These are phyloP conservation scores for Triticum urartu DNA, from an alignment of 176 grass and related monocot genomes.

Conservation along the genomic window DNA sequence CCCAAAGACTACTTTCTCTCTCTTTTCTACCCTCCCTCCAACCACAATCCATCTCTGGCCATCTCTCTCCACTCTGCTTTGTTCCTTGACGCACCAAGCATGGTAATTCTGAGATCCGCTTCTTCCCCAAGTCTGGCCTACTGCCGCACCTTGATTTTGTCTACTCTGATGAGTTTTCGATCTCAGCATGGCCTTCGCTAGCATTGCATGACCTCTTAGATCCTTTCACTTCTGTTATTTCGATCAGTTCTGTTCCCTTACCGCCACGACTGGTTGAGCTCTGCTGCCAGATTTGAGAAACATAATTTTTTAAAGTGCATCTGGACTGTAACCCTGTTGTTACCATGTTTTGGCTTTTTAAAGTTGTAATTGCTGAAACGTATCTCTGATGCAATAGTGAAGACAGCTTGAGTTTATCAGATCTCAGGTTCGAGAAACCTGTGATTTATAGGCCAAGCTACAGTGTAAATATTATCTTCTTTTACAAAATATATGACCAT, in stretches of 20 bases:
- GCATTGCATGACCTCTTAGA: not conserved
- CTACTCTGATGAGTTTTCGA: not conserved
- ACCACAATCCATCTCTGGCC: not conserved
- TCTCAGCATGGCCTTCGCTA: not conserved
- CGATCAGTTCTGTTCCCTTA: not conserved
- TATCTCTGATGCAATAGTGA: conserved; percentile 70
- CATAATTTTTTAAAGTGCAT: conserved; percentile 27
- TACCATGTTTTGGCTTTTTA: conserved; percentile 49
- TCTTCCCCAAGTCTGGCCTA: not conserved
- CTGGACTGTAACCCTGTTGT: conserved; percentile 40
- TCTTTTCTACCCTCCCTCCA: not conserved
- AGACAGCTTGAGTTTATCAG: conserved; percentile 71
- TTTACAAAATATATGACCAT: conserved; percentile 6
- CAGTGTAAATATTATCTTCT: conserved; percentile 21
- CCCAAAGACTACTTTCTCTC: not conserved
- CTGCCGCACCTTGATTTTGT: not conserved
- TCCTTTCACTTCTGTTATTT: not conserved
- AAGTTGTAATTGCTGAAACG: conserved; percentile 50
- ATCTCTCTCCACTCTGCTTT: not conserved
- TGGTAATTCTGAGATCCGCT: not conserved
- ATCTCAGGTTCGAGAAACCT: conserved; percentile 63
- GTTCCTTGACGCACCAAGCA: not conserved
- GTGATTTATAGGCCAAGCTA: conserved; percentile 76
- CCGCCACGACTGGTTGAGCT: not conserved
- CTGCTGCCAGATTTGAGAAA: not conserved